phyloP scores from a whole-genome alignment of 2,329 filamentous ascomycete species.

The Emergomyces africanus region DNA sequence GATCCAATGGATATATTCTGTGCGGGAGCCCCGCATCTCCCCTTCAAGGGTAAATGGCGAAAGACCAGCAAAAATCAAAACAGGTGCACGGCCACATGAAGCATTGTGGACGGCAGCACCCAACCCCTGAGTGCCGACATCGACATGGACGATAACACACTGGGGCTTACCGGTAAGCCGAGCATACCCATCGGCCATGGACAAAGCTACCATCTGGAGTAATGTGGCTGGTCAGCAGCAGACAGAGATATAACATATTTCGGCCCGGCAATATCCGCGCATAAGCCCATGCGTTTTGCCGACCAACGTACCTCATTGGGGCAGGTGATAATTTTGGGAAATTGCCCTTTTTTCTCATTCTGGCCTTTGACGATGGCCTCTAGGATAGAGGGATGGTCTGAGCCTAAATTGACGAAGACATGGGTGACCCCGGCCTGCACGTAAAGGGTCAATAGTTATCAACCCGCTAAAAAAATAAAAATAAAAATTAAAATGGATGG shows the following conservation, averaged over 20 bases:
- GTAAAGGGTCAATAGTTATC: not conserved
- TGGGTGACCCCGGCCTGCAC: constrained; percentile 36
- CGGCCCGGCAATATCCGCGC: constrained; percentile 7
- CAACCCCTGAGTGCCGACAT: constrained; percentile 69
- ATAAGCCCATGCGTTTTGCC: not conserved
- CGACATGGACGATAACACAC: constrained; percentile 67
- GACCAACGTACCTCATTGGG: constrained; percentile 53
- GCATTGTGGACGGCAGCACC: constrained; percentile 71
- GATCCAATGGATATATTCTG: constrained; percentile 79
- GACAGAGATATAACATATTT: not conserved
- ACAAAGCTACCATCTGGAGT: constrained; percentile 64
- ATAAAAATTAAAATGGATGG: no score
- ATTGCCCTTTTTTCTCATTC: constrained; percentile 49
- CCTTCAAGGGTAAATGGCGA: constrained; percentile 67
- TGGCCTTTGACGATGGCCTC: constrained; percentile 70
- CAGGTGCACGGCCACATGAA: constrained; percentile 58
- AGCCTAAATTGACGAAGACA: constrained; percentile 43
- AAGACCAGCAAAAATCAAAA: constrained; percentile 66
- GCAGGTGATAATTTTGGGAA: constrained; percentile 64
- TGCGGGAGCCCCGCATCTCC: constrained; percentile 62
- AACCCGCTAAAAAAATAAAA: not conserved
- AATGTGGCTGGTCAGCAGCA: constrained; percentile 10
- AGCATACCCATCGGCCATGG: constrained; percentile 72
- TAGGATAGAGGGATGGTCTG: constrained; percentile 58
- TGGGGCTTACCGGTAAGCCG: constrained; percentile 59